Conservation (phyloP, 2,329 filamentous ascomycete genomes). For the Botryotinia narcissicola region DNA sequence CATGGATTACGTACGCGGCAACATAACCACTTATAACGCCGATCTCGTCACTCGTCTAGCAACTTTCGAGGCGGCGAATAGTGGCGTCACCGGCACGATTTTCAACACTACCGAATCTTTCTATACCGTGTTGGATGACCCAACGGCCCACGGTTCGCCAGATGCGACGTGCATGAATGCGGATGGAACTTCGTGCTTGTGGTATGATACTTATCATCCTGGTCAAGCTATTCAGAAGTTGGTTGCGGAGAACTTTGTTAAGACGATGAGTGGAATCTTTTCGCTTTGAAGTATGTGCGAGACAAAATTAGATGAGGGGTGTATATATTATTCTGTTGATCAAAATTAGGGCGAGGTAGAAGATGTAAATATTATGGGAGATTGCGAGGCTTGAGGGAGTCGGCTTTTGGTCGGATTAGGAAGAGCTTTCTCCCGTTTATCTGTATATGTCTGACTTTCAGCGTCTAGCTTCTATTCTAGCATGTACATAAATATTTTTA, state of each 20-base stretch:
- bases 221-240: slow-evolving; percentile 15
- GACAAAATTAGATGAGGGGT: neutral
- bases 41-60: neutral
- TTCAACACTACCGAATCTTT: slow-evolving; percentile 11
- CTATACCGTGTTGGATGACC: neutral
- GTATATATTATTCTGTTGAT: neutral
- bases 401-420: neutral
- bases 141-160: neutral
- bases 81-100: neutral
- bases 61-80: slow-evolving; percentile 1
- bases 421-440: neutral
- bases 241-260: slow-evolving; percentile 13
- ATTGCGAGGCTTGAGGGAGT: neutral
- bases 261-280: slow-evolving; percentile 3
- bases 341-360: too few species aligned
- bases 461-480: neutral
- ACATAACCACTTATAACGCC: slow-evolving; percentile 3
- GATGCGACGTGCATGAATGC: slow-evolving; percentile 4
- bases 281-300: neutral
- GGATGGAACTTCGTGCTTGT: slow-evolving; percentile 14
- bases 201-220: slow-evolving; percentile 17
- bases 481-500: neutral
- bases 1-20: neutral
- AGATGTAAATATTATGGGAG: neutral
- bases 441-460: neutral